Base-by-base conservation (phyloP, 345 rosid genomes). In the Camelina neglecta region DNA sequence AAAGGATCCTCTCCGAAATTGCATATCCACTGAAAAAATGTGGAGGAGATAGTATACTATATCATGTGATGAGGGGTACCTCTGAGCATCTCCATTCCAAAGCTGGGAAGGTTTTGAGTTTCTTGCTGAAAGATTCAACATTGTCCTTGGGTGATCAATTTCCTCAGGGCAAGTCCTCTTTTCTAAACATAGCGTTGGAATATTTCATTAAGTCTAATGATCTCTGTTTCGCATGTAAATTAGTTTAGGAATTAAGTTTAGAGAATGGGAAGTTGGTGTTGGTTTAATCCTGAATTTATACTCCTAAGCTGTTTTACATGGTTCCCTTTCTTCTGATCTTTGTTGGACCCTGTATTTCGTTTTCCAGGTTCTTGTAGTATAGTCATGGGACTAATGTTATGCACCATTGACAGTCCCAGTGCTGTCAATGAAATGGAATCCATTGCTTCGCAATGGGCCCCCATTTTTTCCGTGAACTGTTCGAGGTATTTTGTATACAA, bases 21-120 rank as follows among this genome's bases (percentile, higher is more conserved):
- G 84, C 59, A 65, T 54, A 78, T 57, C 64, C 54, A 58, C 48
- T 5, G 51, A 84, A 87, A 51, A 87, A 79, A 67, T 41, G 73
- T 79, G 97, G 92, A 61, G 92, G 69, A 48, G 82, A 76, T 84
- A 72, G 80, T 55, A 59, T 93, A 39, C 83, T 93, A 66, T 87
- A 71, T 73, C 69, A 88, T 82, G 74, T 81, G 69, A 84, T 88
- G 92, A 84, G 82, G 67, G 91, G 89, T 76, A 78, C 81, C 60
- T 75, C 85, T 24, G 75, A 76, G 33, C 78, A 77, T 75, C 76
- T 91, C 71, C 94, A 91, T 77, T 91, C 96, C 24, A 86, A 77
- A 82, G 94, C 96, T 71, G 84, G 80, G 33, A 0, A 56, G 60
- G 81, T 85, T 72, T 74, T 93, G 73, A 63, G 67, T 67, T 66